These are phyloP conservation scores for Crucibulum laeve DNA, from an alignment of 768 basidiomycete species.

Conservation along the genomic window DNA sequence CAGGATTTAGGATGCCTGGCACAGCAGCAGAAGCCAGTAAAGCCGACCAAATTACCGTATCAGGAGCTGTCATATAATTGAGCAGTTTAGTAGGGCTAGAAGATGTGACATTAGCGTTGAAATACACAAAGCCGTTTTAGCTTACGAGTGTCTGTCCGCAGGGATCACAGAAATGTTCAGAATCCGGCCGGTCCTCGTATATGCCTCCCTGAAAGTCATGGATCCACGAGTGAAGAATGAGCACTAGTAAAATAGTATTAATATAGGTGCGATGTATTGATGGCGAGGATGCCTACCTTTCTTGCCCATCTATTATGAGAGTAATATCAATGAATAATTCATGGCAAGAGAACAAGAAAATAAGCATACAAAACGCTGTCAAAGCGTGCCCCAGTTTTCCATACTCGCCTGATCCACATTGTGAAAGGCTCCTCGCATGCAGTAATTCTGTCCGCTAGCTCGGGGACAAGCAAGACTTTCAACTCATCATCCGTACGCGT, in stretches of 20 bases:
- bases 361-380: slow-evolving; percentile 61
- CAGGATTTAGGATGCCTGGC: slow-evolving; percentile 92
- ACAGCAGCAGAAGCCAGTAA: slow-evolving; percentile 89
- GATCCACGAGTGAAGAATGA: slow-evolving; percentile 91
- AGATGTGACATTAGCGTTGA: slow-evolving; percentile 5
- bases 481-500: slow-evolving; percentile 89
- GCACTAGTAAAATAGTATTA: slow-evolving; percentile 47
- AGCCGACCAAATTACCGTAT: slow-evolving; percentile 81
- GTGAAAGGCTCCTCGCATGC: slow-evolving; percentile 75
- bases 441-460: slow-evolving; percentile 78
- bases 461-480: slow-evolving; percentile 69
- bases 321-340: slow-evolving; percentile 7
- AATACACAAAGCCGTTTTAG: slow-evolving; percentile 11
- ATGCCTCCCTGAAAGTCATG: slow-evolving; percentile 94
- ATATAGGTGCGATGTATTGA: too few relatives aligned
- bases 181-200: slow-evolving; percentile 86
- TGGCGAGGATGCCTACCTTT: slow-evolving; percentile 57
- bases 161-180: slow-evolving; percentile 93
- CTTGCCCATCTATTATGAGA: slow-evolving; percentile 64
- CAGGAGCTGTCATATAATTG: slow-evolving; percentile 95
- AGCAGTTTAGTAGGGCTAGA: slow-evolving; percentile 88
- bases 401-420: slow-evolving; percentile 69
- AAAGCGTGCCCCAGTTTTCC: slow-evolving; percentile 91
- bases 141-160: slow-evolving; percentile 80
- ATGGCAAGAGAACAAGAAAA: neutral